Conservation (phyloP, 1,284 basidiomycete species). For the Anthracocystis panici-leucophaei region DNA sequence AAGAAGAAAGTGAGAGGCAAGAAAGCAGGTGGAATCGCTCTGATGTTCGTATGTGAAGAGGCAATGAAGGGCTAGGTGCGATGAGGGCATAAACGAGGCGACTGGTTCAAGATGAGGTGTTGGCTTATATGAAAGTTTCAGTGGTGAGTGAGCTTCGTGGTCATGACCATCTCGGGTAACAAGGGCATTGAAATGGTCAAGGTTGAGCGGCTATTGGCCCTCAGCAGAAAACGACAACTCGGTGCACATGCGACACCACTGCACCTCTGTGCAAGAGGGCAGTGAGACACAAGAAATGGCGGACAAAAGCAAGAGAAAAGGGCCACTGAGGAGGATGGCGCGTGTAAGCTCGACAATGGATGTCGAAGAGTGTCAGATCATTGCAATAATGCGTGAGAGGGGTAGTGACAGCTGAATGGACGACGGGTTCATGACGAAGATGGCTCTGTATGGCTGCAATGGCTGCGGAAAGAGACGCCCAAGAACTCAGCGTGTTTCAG, state of each 20-base stretch:
- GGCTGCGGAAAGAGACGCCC: conserved; percentile 7
- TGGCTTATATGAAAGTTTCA: conserved; percentile 30
- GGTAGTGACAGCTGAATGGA: background rate
- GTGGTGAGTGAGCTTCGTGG: conserved; percentile 17
- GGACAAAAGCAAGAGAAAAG: background rate
- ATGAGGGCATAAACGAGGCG: background rate
- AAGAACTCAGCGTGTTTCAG: conserved; percentile 15
- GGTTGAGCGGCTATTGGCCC: conserved; percentile 12
- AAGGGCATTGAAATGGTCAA: background rate
- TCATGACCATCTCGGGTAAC: conserved; percentile 17
- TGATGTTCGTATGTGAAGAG: background rate
- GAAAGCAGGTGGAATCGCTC: too few species aligned
- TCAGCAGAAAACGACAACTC: conserved; percentile 7
- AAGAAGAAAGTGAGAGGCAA: background rate
- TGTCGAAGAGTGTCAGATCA: background rate
- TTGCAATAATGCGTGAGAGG: background rate
- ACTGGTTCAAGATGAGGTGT: background rate
- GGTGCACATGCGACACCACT: background rate
- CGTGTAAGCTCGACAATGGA: background rate
- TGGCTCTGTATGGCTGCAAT: conserved; percentile 13
- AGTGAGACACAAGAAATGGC: too few species aligned
- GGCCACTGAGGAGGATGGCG: background rate
- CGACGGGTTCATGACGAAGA: background rate
- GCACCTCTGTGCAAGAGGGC: background rate
- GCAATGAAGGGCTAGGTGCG: background rate